Percentiles rank a stretch among this genome's conserved stretches.
Evolutionary conservation across 495 filamentous ascomycete species (phyloP).

Genomic region (Thozetella sp.): DNA sequence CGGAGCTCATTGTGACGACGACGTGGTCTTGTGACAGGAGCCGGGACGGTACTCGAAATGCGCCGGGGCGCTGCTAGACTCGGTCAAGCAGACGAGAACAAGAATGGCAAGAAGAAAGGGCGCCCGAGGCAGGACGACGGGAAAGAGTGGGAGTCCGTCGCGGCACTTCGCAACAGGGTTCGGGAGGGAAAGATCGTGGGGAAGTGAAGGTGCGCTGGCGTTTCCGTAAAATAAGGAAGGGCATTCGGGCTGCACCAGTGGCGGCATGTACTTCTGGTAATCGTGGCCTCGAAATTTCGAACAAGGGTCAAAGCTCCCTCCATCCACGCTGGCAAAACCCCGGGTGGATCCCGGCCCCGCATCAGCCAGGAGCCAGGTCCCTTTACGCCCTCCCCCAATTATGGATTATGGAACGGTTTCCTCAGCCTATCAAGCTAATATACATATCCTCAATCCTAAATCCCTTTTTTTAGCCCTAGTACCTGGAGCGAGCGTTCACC

Average conservation of each 20-base stretch:
- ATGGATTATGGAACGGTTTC: too few relatives aligned
- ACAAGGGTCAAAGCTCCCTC: constrained; percentile 25
- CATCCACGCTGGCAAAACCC: constrained; percentile 12
- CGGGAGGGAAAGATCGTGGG: not conserved
- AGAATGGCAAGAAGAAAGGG: not conserved
- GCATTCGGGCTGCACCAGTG: constrained; percentile 1
- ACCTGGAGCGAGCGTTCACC: too few relatives aligned
- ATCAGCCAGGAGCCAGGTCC: too few relatives aligned
- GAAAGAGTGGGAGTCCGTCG: not conserved
- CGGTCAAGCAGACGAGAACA: too few relatives aligned
- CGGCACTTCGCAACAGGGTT: not conserved
- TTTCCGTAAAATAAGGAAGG: not conserved
- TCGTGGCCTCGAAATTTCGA: constrained; percentile 36
- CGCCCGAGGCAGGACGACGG: not conserved
- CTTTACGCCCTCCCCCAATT: too few relatives aligned
- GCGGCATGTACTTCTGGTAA: constrained; percentile 20
- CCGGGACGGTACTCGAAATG: not conserved
- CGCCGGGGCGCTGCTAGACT: not conserved
- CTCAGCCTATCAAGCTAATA: too few relatives aligned
- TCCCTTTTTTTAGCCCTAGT: too few relatives aligned
- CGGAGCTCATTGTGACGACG: constrained; percentile 79
- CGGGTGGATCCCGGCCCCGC: constrained; percentile 7
- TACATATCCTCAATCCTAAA: too few relatives aligned
- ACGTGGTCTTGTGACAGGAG: not conserved
- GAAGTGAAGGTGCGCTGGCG: not conserved